Base-by-base conservation (phyloP, 2,329 filamentous ascomycete species). In the Verticillium longisporum region DNA sequence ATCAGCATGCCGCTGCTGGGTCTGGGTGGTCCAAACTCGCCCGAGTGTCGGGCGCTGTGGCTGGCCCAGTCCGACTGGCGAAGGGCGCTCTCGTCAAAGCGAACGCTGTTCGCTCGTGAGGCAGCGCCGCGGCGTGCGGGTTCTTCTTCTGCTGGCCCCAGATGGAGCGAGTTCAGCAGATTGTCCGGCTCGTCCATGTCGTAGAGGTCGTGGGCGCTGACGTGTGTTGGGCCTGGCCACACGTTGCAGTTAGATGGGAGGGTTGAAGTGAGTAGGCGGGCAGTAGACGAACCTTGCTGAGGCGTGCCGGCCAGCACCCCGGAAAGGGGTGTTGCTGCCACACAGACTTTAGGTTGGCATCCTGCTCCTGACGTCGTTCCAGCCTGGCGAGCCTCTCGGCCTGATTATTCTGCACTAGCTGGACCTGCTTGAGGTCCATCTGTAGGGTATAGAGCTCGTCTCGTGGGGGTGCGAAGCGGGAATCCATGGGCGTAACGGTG, bases 251-350 rank as follows among this genome's bases (percentile, higher is more conserved):
- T 64, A 45, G 14, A 9, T 36, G n/a, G 36, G 26, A 38, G 45
- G n/a, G 10, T n/a, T 4, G 37, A 33, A 41, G 37, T 6, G 18
- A 10, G 18, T 18, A 18, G 55, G 55, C 54, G 58, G 26, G 3
- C 26, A 50, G 13, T 13, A 60, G n/a, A 50, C 38, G 71, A 85
- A 96, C 94, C 92, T 79, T 96, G 90, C 72, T 96, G 90, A 60
- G 92, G 89, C 55, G 92, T 93, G 60, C 91, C 90, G 67, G 89
- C 88, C 61, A 96, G 74, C 45, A 92, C 86, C 66, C 88, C 88
- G 94, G 92, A 72, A 97, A 97, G 15, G 93, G 93, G 61, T 93
- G 96, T 66, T 89, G 88, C 66, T 89, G 88, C 95, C 95, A 99
- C 61, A 96, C 90, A 63, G 90, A 96, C 75, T 94, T 96, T 63